Evolutionary conservation across 306 rosid genomes (phyloP).

Genomic region (Adenanthera pavonina): DNA sequence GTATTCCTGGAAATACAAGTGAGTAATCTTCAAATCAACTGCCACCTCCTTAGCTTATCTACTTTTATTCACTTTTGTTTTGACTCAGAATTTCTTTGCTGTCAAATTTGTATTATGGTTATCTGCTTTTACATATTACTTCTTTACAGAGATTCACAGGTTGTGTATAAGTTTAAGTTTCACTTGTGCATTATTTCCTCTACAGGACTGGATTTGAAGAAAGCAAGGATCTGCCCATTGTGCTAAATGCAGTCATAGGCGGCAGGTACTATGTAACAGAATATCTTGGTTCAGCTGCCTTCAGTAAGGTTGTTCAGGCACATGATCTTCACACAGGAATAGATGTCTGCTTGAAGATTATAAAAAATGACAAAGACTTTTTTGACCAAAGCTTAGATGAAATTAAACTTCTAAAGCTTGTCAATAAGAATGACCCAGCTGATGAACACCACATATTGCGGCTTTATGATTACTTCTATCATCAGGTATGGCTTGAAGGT

Average conservation of each 20-base stretch:
- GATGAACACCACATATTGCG: constrained; percentile 83
- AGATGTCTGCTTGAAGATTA: constrained; percentile 97
- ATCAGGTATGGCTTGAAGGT: constrained; percentile 63
- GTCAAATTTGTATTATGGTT: constrained; percentile 22
- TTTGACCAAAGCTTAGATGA: constrained; percentile 98
- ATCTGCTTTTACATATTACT: constrained; percentile 11
- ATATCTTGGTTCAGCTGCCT: constrained; percentile 97
- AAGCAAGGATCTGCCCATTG: constrained; percentile 90
- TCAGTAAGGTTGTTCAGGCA: constrained; percentile 95
- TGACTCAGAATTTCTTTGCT: constrained; percentile 8
- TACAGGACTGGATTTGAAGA: constrained; percentile 99
- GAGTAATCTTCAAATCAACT: constrained; percentile 9
- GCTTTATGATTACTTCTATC: constrained; percentile 95
- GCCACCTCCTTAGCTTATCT: background rate
- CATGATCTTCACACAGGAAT: constrained; percentile 87
- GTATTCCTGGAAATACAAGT: constrained; percentile 25
- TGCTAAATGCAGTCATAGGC: constrained; percentile 79
- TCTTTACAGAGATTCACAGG: constrained; percentile 5
- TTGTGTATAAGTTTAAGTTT: constrained; percentile 44
- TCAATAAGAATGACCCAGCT: constrained; percentile 89
- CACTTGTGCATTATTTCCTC: constrained; percentile 46
- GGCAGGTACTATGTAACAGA: constrained; percentile 90
- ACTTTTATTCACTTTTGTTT: constrained; percentile 23
- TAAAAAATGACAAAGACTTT: constrained; percentile 95
- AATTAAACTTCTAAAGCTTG: constrained; percentile 93